These are phyloP conservation scores for Suillus alpinus DNA, from an alignment of 768 basidiomycete species.

Conservation along the genomic window DNA sequence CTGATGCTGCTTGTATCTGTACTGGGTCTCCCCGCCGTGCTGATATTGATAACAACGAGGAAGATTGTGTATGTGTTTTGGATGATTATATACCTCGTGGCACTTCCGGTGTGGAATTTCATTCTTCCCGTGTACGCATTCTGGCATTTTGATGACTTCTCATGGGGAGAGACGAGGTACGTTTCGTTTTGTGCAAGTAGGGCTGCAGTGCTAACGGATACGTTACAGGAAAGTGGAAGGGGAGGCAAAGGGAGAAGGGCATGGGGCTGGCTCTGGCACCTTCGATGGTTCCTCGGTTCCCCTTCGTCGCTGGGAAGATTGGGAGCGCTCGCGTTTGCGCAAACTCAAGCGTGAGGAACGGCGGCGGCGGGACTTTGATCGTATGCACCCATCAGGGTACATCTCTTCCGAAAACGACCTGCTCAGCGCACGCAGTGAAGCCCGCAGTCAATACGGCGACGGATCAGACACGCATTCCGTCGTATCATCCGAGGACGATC, in stretches of 20 bases:
- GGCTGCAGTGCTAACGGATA: constrained; percentile 12
- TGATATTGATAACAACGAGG: constrained; percentile 91
- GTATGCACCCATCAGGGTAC: constrained; percentile 69
- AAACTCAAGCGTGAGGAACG: constrained; percentile 88
- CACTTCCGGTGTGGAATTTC: constrained; percentile 96
- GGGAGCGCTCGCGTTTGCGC: constrained; percentile 93
- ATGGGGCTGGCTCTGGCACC: constrained; percentile 61
- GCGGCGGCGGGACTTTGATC: constrained; percentile 77
- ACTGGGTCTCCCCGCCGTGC: constrained; percentile 86
- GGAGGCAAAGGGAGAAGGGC: constrained; percentile 76
- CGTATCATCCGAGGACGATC: constrained; percentile 88
- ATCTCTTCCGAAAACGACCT: constrained; percentile 59
- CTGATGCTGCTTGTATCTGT: constrained; percentile 86
- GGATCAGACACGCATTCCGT: constrained; percentile 81
- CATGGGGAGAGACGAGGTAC: constrained; percentile 97
- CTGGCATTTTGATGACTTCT: constrained; percentile 99
- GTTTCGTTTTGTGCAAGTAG: constrained; percentile 20
- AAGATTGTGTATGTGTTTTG: constrained; percentile 96
- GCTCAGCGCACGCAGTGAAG: constrained; percentile 53
- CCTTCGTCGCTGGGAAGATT: constrained; percentile 98
- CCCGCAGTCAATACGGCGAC: constrained; percentile 59
- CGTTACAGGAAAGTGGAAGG: constrained; percentile 86
- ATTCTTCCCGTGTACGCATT: constrained; percentile 93
- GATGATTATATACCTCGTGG: constrained; percentile 94
- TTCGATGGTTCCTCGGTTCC: constrained; percentile 67